Percentiles rank a stretch among this genome's conserved stretches.
Conservation (phyloP, 2,329 filamentous ascomycete species). For the Amylocarpus encephaloides region DNA sequence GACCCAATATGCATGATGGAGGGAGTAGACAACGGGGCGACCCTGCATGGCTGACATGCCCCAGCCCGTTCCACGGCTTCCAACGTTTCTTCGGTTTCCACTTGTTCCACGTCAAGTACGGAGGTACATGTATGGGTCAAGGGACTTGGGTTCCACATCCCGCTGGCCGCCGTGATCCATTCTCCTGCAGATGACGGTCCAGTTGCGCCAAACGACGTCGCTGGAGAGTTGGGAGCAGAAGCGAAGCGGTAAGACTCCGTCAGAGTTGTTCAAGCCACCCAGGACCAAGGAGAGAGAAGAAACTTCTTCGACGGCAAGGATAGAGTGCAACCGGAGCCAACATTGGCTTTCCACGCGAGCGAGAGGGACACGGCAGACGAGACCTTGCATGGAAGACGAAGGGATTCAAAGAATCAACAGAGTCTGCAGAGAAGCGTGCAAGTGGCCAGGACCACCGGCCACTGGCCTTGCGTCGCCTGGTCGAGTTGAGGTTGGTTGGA, state of each 20-base stretch:
- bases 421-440: not conserved
- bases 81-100: too few relatives aligned
- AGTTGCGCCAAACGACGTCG: not conserved
- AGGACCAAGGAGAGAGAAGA: not conserved
- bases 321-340: not conserved
- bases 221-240: not conserved
- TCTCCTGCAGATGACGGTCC: not conserved
- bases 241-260: not conserved
- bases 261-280: not conserved
- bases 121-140: not conserved
- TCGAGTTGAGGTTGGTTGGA: too few relatives aligned
- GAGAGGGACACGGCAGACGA: not conserved
- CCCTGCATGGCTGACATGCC: conserved; percentile 2
- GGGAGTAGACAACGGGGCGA: conserved; percentile 4
- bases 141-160: too few relatives aligned
- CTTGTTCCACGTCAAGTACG: too few relatives aligned
- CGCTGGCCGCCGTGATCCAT: not conserved
- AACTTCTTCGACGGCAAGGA: not conserved
- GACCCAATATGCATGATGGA: not conserved
- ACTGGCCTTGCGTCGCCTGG: too few relatives aligned
- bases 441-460: too few relatives aligned
- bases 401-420: too few relatives aligned
- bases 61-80: not conserved
- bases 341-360: conserved; percentile 12
- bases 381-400: conserved; percentile 3